Percentiles rank a stretch among this genome's conserved stretches.
Evolutionary conservation across 805 yeast species (phyloP).

Genomic region (Candida suzukii): DNA sequence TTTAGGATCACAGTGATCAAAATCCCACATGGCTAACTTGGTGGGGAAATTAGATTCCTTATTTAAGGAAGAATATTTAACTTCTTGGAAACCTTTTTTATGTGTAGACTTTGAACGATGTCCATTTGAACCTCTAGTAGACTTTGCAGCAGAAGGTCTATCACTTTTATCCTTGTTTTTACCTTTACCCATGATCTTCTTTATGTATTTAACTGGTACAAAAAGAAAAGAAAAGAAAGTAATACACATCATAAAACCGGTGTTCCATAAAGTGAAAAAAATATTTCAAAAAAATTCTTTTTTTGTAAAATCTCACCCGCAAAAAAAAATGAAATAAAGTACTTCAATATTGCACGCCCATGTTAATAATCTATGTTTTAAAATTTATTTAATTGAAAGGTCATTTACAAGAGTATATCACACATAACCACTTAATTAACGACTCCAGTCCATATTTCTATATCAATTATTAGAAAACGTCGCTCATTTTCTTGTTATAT

Average conservation of each 20-base stretch:
- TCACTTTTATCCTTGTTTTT: conserved; percentile 41
- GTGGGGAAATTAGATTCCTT: conserved; percentile 52
- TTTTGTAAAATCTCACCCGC: neutral
- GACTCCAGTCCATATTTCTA: too few species aligned
- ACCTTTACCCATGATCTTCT: conserved; percentile 46
- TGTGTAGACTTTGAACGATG: conserved; percentile 50
- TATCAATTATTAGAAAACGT: too few species aligned
- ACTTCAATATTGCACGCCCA: too few species aligned
- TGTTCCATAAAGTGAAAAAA: too few species aligned
- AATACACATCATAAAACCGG: too few species aligned
- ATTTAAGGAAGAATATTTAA: conserved; percentile 12
- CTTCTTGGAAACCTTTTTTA: conserved; percentile 27
- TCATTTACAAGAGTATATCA: too few species aligned
- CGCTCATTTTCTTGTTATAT: neutral
- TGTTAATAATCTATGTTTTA: too few species aligned
- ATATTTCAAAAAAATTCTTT: neutral
- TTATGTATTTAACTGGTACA: too few species aligned
- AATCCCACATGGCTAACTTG: conserved; percentile 97
- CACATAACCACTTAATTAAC: too few species aligned
- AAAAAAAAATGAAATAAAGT: neutral
- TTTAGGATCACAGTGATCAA: conserved; percentile 97
- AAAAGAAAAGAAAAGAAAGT: too few species aligned
- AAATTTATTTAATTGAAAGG: too few species aligned
- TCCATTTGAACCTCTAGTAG: conserved; percentile 43
- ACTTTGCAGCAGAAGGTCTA: conserved; percentile 4